Evolutionary conservation across 441 rosid genomes (phyloP).

Genomic region (Daphne laureola): DNA sequence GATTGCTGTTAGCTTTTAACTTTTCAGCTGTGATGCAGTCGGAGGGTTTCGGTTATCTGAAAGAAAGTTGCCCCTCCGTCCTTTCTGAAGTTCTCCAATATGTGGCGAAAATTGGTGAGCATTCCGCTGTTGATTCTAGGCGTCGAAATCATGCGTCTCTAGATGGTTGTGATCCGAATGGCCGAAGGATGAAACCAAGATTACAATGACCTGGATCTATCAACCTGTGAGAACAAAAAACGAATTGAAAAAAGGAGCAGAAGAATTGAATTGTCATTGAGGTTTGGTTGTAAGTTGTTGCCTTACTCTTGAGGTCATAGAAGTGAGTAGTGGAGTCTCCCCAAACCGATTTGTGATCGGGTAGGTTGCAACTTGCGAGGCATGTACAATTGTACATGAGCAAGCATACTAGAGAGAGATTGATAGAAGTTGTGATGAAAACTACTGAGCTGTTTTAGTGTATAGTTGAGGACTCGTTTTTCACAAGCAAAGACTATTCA

Average conservation of each 20-base stretch:
- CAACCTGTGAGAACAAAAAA: background rate
- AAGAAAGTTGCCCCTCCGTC: slow-evolving; percentile 68
- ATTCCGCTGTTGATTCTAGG: slow-evolving; percentile 28
- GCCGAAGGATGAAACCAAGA: slow-evolving; percentile 62
- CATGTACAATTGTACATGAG: too few relatives aligned
- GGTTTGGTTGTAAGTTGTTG: slow-evolving; percentile 13
- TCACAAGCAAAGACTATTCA: too few relatives aligned
- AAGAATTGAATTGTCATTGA: slow-evolving; percentile 12
- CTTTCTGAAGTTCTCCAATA: slow-evolving; percentile 51
- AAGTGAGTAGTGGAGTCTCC: too few relatives aligned
- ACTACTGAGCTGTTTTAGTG: too few relatives aligned
- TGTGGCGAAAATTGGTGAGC: slow-evolving; percentile 48
- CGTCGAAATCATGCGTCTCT: slow-evolving; percentile 28
- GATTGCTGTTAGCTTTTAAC: slow-evolving; percentile 1
- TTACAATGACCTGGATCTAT: slow-evolving; percentile 28
- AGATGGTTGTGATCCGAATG: slow-evolving; percentile 41
- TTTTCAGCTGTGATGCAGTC: slow-evolving; percentile 88
- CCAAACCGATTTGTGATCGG: too few relatives aligned
- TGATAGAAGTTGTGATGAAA: too few relatives aligned
- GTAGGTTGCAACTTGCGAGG: too few relatives aligned
- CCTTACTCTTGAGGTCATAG: background rate
- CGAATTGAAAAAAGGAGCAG: background rate
- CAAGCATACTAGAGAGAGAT: too few relatives aligned
- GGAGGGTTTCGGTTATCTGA: slow-evolving; percentile 64
- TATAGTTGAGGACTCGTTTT: too few relatives aligned